Percentiles rank a stretch among this genome's conserved stretches.
phyloP scores from a whole-genome alignment of 2,329 filamentous ascomycete species.

The Colletotrichum sp. region DNA sequence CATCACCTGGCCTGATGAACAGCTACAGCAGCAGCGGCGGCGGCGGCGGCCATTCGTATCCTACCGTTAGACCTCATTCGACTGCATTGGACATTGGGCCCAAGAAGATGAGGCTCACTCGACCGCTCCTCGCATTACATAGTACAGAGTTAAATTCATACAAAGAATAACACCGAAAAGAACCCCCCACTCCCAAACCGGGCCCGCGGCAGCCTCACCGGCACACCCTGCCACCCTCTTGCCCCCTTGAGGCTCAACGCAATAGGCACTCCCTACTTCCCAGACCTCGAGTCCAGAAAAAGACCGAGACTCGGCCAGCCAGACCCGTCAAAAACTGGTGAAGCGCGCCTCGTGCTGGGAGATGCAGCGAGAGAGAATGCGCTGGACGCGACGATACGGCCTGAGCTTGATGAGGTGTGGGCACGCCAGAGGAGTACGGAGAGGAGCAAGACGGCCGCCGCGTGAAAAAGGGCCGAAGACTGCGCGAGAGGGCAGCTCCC shows the following conservation, averaged over 20 bases:
- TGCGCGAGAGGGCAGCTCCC: background rate
- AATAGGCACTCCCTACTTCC: background rate
- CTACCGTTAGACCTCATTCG: background rate
- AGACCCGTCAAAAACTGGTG: background rate
- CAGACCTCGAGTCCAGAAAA: constrained; percentile 2
- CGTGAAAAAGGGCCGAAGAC: constrained; percentile 1
- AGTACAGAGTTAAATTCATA: background rate
- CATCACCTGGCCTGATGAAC: background rate
- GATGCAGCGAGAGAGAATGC: background rate
- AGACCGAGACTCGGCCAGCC: constrained; percentile 15
- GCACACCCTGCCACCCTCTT: background rate
- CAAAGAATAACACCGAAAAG: background rate
- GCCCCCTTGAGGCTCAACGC: background rate
- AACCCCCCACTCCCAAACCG: background rate
- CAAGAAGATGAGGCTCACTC: background rate
- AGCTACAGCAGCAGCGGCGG: background rate
- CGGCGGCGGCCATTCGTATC: background rate
- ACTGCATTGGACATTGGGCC: background rate
- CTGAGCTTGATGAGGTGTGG: background rate
- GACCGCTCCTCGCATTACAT: background rate
- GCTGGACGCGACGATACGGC: background rate
- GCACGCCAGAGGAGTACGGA: background rate
- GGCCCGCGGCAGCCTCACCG: background rate
- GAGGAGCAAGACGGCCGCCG: background rate
- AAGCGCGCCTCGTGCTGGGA: background rate